Evolutionary conservation across 169 alveolate genomes (phyloP).

Genomic region (Sarcocystis neurona): DNA sequence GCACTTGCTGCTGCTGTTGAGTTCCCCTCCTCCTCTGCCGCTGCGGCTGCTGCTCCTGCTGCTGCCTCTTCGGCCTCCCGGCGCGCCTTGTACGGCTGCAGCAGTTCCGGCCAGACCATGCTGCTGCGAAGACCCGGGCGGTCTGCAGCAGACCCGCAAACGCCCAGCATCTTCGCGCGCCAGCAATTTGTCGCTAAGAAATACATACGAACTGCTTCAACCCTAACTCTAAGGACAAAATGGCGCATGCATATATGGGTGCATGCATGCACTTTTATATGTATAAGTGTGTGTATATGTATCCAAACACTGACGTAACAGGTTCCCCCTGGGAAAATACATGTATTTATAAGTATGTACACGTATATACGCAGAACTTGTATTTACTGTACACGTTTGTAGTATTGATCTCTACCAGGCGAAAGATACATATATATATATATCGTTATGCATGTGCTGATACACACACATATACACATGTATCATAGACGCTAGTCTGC

Average conservation of each 20-base stretch:
- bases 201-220: no score
- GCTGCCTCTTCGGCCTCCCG: neutral
- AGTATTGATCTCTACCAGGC: no score
- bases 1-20: neutral
- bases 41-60: neutral
- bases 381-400: no score
- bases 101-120: neutral
- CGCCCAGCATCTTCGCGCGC: neutral
- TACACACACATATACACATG: no score
- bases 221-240: neutral
- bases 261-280: neutral
- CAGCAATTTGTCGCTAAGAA: neutral
- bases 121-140: constrained; percentile 15
- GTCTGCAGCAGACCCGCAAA: neutral
- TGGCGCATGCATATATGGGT: neutral
- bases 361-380: no score
- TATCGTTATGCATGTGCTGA: no score
- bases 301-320: no score
- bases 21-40: neutral
- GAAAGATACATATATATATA: no score
- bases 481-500: no score
- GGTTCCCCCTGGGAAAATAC: no score
- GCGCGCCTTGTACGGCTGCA: neutral
- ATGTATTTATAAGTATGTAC: no score
- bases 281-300: no score